Evolutionary conservation across 2,329 filamentous ascomycete genomes (phyloP), one percentile per base, ranked within the genome.

Genomic region (Ophiostoma tasmaniense): DNA sequence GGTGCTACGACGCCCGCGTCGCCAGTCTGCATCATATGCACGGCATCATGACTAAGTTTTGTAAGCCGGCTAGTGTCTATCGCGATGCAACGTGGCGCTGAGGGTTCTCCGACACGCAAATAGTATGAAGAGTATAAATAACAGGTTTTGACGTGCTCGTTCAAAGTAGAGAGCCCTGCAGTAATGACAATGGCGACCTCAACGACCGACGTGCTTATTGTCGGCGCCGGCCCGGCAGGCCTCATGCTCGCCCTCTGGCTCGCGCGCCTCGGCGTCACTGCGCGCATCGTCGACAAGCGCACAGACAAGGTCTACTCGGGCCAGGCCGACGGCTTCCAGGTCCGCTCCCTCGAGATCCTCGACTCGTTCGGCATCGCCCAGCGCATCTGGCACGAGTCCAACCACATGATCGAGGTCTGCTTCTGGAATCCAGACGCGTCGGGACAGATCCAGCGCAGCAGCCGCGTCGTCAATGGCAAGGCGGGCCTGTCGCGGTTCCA

Each of bases 361-460:
- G 88, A 92, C 73, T 87, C 84, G 64, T 89, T 92, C 73, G 89
- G 86, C 1, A 85, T 92, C 70, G 87, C 81, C 2, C 84, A 91
- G 71, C 79, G 84, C 4, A 84, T 83, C 1, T 87, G 86, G 84
- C 87, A 87, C 65, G 89, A 91, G 73, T 82, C 85, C 14, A 89
- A 89, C 74, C 87, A 87, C 74, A 85, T 90, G 79, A 80, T 89
- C n/a, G 89, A 90, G 79, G 85, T 89, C 69, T 76, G 79, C 62
- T 80, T 85, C 68, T 86, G 84, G 86, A 90, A 90, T 71, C 89
- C 89, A 0, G 85, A 85, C 68, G 76, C 81, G 39, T 28, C 42
- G 2, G 87, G 87, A 0, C 75, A 79, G 0, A 82, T 92, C 67
- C 78, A 79, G 64, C 82, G 88, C 45, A 86, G 81, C 30, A 87